phyloP scores from a whole-genome alignment of 2,329 filamentous ascomycete species.

The Claviceps sorghi region DNA sequence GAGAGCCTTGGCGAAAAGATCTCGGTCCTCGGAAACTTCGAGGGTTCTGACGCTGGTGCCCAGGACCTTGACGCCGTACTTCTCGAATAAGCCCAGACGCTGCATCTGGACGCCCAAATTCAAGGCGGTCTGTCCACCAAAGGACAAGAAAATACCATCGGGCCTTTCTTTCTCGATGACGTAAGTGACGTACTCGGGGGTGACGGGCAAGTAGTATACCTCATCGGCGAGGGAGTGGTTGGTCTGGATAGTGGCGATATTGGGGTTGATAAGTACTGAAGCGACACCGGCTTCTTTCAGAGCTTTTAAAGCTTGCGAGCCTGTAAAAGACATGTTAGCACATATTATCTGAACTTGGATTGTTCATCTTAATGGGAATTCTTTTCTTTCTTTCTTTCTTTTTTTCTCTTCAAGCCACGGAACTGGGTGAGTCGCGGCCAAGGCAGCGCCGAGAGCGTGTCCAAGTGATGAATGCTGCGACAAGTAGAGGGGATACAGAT shows the following conservation, averaged over 20 bases:
- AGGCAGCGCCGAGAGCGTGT: not conserved
- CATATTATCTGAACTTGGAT: not conserved
- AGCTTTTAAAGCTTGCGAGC: slow-evolving; percentile 90
- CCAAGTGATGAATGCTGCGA: not conserved
- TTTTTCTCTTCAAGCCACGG: not conserved
- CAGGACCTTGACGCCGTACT: slow-evolving; percentile 88
- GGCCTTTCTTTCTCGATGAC: slow-evolving; percentile 93
- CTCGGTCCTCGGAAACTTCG: slow-evolving; percentile 88
- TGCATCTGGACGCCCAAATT: slow-evolving; percentile 97
- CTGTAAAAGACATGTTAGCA: slow-evolving; percentile 29
- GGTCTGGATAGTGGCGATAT: slow-evolving; percentile 96
- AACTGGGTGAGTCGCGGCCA: not conserved
- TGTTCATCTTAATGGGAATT: not conserved
- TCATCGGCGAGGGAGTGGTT: slow-evolving; percentile 92
- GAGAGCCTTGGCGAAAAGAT: slow-evolving; percentile 87
- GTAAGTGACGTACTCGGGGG: slow-evolving; percentile 91
- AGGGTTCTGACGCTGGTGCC: slow-evolving; percentile 90
- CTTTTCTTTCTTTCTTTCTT: not conserved
- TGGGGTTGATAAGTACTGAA: slow-evolving; percentile 92
- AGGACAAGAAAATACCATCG: slow-evolving; percentile 93
- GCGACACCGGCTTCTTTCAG: slow-evolving; percentile 87
- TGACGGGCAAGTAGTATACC: slow-evolving; percentile 96
- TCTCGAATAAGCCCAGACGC: slow-evolving; percentile 85
- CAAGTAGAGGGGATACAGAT: not conserved
- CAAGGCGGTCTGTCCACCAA: slow-evolving; percentile 91